Evolutionary conservation across 2,329 filamentous ascomycete species (phyloP), one percentile per base, ranked within the genome.

Genomic region (Daldinia eschscholtzii): DNA sequence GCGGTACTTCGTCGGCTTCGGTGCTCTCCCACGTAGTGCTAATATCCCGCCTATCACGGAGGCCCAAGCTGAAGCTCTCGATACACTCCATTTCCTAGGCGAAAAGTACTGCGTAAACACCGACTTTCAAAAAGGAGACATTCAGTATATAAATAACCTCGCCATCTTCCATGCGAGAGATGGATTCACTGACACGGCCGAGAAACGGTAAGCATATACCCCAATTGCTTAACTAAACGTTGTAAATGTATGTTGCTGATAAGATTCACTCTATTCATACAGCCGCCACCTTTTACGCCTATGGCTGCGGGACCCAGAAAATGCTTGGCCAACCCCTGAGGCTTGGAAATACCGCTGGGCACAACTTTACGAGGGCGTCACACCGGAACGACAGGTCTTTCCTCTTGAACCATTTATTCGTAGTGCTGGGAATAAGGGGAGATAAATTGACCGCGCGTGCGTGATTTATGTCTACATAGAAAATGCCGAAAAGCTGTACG

Each of bases 1-100:
- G 1, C 83, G 89, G 0, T 81, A 80, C 39, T 90, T 90, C 68
- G 88, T 88, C 57, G 81, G 89, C 1, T 90, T 86, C 73, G 83
- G 84, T 67, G 82, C 82, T 0, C 80, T 88, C 1, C 87, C 87
- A 1, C 81, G 88, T 52, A 85, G 81, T 4, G 61, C 81, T 1
- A 75, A 83, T 23, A 87, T 91, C 53, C 88, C 89, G 9, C 83
- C 88, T 26, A 85, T 87, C 62, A 85, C 83, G 0, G 83, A 86
- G 68, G 83, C 83, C 0, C 86, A 87, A 71, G 83, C 83, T 6
- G 85, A 87, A 68, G 86, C 85, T 0, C 79, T 87, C 2, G 85
- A 87, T 69, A 81, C 84, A 0, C 73, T 87, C 55, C 84, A 87
- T 72, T 85, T 83, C 64, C 77, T 83, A 0, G 84, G 83, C 6